Conservation (phyloP, 2,329 filamentous ascomycete genomes). For the Colletotrichum falcatum region DNA sequence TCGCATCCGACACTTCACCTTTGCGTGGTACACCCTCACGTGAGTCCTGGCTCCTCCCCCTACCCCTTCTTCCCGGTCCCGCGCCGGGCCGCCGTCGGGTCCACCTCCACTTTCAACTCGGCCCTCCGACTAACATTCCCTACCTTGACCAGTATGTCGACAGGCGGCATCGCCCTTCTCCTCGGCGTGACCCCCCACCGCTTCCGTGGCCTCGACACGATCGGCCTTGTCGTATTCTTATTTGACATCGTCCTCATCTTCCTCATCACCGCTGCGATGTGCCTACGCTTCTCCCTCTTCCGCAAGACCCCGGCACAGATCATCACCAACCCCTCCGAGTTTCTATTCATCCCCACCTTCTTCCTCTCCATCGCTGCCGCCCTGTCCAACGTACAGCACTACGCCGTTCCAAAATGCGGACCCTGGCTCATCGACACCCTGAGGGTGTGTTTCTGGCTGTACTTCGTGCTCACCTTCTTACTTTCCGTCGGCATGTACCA, state of each 20-base stretch:
- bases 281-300: slow-evolving; percentile 59
- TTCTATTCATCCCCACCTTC: slow-evolving; percentile 71
- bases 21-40: slow-evolving; percentile 67
- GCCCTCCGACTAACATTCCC: background rate
- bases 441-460: slow-evolving; percentile 71
- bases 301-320: slow-evolving; percentile 58
- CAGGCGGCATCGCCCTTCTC: slow-evolving; percentile 64
- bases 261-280: slow-evolving; percentile 59
- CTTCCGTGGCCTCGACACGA: slow-evolving; percentile 65
- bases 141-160: slow-evolving; percentile 42
- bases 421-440: slow-evolving; percentile 64
- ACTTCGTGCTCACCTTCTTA: slow-evolving; percentile 64
- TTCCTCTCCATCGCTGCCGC: slow-evolving; percentile 72
- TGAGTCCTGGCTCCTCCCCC: background rate
- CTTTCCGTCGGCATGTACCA: slow-evolving; percentile 69
- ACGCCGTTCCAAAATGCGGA: slow-evolving; percentile 61
- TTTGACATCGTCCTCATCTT: slow-evolving; percentile 67
- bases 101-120: background rate
- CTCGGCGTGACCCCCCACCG: slow-evolving; percentile 63
- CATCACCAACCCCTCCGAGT: slow-evolving; percentile 65
- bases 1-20: slow-evolving; percentile 56
- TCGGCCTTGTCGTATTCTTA: slow-evolving; percentile 68
- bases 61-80: background rate
- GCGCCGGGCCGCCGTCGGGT: background rate
- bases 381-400: slow-evolving; percentile 63